A percentile compares a stretch with the other conserved stretches of the same genome.
Evolutionary conservation across 352 stramenopile species (phyloP).

Genomic region (Phytophthora quininea): DNA sequence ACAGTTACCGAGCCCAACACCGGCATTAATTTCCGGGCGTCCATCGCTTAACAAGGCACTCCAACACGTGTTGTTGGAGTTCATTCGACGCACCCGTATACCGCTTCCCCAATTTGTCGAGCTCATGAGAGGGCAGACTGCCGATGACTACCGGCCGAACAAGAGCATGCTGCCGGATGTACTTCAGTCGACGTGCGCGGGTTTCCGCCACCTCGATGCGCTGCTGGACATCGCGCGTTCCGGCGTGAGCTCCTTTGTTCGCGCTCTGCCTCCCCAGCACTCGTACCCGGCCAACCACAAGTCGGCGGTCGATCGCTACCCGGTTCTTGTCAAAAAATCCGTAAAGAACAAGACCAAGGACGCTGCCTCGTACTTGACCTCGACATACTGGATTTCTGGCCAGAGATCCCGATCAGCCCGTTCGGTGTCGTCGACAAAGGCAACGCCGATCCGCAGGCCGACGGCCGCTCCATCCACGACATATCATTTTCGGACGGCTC

Average conservation of each 20-base stretch:
- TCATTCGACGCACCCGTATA: background rate
- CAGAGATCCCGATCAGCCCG: slow-evolving; percentile 6
- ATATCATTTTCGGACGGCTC: slow-evolving; percentile 1
- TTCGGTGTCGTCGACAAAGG: slow-evolving; percentile 25
- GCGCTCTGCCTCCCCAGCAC: background rate
- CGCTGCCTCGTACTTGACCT: slow-evolving; percentile 15
- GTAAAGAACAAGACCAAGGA: slow-evolving; percentile 12
- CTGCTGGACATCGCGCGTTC: background rate
- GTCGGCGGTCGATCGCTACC: background rate
- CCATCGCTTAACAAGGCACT: slow-evolving; percentile 12
- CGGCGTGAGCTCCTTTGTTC: background rate
- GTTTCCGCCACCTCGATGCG: slow-evolving; percentile 7
- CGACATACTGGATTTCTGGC: slow-evolving; percentile 2
- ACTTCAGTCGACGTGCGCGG: background rate
- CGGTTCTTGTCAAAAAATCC: slow-evolving; percentile 13
- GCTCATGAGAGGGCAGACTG: slow-evolving; percentile 13
- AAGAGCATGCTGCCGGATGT: slow-evolving; percentile 1
- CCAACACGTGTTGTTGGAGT: slow-evolving; percentile 14
- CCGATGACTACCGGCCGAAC: slow-evolving; percentile 13
- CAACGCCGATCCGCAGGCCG: background rate
- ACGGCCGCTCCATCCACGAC: slow-evolving; percentile 8
- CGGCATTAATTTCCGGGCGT: background rate
- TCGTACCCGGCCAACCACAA: slow-evolving; percentile 7
- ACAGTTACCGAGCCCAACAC: background rate
- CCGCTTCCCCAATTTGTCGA: slow-evolving; percentile 10